Percentiles rank a stretch among this genome's conserved stretches.
Evolutionary conservation across 1,139 yeast species (phyloP).

Genomic region (Nakaseomyces kungkrabaensis): DNA sequence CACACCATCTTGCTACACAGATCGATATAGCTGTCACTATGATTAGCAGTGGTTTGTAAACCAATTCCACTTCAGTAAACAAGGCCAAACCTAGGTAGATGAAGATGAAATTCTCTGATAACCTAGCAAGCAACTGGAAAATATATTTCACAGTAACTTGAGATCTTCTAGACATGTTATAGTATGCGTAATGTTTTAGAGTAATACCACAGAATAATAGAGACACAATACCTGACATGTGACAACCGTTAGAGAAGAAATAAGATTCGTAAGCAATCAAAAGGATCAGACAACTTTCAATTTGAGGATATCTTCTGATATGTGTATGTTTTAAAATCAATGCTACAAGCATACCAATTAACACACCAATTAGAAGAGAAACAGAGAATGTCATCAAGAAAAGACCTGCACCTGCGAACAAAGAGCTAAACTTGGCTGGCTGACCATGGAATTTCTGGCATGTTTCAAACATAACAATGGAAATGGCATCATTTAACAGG

Average conservation of each 20-base stretch:
- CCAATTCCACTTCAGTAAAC: constrained; percentile 91
- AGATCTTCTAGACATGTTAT: constrained; percentile 93
- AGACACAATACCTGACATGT: constrained; percentile 97
- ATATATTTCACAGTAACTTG: constrained; percentile 94
- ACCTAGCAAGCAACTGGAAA: constrained; percentile 86
- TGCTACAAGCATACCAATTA: constrained; percentile 83
- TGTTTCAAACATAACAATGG: constrained; percentile 98
- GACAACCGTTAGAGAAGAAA: constrained; percentile 96
- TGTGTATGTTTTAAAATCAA: constrained; percentile 84
- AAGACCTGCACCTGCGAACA: constrained; percentile 89
- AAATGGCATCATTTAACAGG: constrained; percentile 88
- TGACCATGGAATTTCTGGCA: constrained; percentile 94
- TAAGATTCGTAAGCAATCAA: constrained; percentile 92
- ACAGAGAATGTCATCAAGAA: constrained; percentile 90
- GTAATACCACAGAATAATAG: constrained; percentile 93
- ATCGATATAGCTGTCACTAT: constrained; percentile 84
- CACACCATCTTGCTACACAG: constrained; percentile 94
- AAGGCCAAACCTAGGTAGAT: constrained; percentile 88
- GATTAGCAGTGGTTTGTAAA: constrained; percentile 85
- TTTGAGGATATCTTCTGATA: constrained; percentile 86
- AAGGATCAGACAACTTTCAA: constrained; percentile 86
- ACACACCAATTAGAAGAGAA: constrained; percentile 82
- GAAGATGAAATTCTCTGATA: constrained; percentile 93
- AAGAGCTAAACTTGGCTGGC: constrained; percentile 59
- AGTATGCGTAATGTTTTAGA: constrained; percentile 91